phyloP scores from a whole-genome alignment of 345 rosid species.

The Populus ilicifolia region DNA sequence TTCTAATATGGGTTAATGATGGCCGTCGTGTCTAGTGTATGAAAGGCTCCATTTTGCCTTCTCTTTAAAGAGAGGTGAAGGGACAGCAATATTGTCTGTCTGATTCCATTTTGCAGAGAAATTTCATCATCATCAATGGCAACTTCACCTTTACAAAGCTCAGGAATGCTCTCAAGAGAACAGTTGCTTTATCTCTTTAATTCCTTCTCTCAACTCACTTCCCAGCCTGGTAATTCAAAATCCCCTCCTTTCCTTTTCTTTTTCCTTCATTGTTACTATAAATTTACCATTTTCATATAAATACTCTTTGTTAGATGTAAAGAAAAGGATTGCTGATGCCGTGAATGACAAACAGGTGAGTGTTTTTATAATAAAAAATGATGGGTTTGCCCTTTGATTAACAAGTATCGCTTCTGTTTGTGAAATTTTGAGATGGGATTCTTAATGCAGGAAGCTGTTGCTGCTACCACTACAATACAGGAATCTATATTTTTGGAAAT shows the following conservation, averaged over 20 bases:
- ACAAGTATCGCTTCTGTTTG: not conserved
- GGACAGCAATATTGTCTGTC: not conserved
- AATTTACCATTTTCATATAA: too few species aligned
- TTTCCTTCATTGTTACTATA: not conserved
- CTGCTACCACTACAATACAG: slow-evolving; percentile 68
- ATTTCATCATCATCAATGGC: not conserved
- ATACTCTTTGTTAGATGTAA: slow-evolving; percentile 47
- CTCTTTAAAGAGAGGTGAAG: not conserved
- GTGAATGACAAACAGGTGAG: slow-evolving; percentile 68
- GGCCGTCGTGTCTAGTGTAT: not conserved
- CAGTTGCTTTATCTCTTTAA: slow-evolving; percentile 67
- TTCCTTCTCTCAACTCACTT: slow-evolving; percentile 55
- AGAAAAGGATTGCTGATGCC: slow-evolving; percentile 71
- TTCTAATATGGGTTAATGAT: too few species aligned
- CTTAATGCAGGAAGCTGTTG: slow-evolving; percentile 68
- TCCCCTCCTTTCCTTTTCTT: not conserved
- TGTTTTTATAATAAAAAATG: not conserved
- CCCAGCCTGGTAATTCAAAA: slow-evolving; percentile 48
- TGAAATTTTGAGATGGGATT: not conserved
- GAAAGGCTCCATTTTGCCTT: not conserved
- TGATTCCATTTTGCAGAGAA: not conserved
- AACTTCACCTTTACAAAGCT: slow-evolving; percentile 30
- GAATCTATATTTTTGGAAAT: slow-evolving; percentile 73
- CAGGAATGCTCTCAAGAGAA: slow-evolving; percentile 58
- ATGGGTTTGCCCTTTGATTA: not conserved